Base-by-base conservation (phyloP, 2,329 filamentous ascomycete genomes). In the Alternaria rosae region DNA sequence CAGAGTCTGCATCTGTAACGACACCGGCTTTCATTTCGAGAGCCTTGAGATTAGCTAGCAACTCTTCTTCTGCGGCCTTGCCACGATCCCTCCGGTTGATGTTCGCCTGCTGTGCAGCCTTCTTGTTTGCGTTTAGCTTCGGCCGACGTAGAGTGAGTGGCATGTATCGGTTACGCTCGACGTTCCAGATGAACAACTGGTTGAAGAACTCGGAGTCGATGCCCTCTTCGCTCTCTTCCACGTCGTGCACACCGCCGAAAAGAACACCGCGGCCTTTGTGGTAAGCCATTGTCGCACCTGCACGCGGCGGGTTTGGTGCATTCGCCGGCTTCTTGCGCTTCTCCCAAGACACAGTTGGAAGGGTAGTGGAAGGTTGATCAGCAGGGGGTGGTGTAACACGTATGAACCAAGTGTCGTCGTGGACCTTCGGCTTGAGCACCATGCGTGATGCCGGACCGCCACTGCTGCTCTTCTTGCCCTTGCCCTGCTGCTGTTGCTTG, bases 171-270 rank as follows among this genome's bases (percentile, higher is more conserved):
- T 99, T 99, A 61, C 94, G 88, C 73, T 98, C 95, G 65, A 97
- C 89, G 75, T 97, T 97, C 92, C 94, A 98, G 6, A 94, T 92
- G 73, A 92, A 96, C 23, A 98, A 81, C 58, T 90, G 87, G 72
- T 97, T 94, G 83, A 98, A 99, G 81, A 99, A 99, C 78, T 97
- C 94, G 75, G 92, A 97, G 57, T 99, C 94, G 69, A 99, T 97
- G 4, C 92, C 93, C 78, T 99, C 95, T 76, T 97, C 94, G 67
- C 88, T 94, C 76, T 94, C 87, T 78, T 97, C 93, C 0, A 96
- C 91, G 70, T 97, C 94, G 72, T 97, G 93, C 5, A 99, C 95
- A 54, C 95, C 95, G 45, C 95, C 95, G 76, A 98, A 98, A 72
- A 93, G 82, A 59, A 99, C 94, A 1, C 95, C 95, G 63, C 95